Conservation (phyloP, 768 basidiomycete genomes). For the Auricularia sp. region DNA sequence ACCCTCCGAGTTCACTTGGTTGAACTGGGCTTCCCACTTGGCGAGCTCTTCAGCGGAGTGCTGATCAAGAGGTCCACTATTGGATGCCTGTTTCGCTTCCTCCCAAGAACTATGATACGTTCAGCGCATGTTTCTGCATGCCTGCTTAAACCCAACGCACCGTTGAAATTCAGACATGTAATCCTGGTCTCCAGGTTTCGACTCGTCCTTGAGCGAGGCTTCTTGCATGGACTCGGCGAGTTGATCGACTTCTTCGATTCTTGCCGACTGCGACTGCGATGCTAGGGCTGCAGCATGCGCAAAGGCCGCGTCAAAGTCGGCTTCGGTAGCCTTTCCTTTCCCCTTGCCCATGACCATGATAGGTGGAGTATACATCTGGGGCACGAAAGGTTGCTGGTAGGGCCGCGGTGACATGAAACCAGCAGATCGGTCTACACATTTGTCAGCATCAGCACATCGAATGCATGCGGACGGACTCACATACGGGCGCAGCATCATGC, state of each 20-base stretch:
- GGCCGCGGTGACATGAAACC: not conserved
- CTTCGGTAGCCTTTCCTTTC: slow-evolving; percentile 71
- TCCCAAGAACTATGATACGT: slow-evolving; percentile 6
- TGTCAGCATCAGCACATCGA: not conserved
- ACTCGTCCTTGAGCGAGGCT: slow-evolving; percentile 24
- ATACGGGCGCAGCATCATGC: slow-evolving; percentile 2
- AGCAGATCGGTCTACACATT: not conserved
- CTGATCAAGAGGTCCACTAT: not conserved
- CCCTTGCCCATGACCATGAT: slow-evolving; percentile 35
- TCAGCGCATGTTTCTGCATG: not conserved
- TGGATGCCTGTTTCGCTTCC: not conserved
- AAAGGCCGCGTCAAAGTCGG: slow-evolving; percentile 81
- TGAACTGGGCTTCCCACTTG: slow-evolving; percentile 78
- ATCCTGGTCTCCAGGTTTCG: slow-evolving; percentile 14
- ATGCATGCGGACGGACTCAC: not conserved
- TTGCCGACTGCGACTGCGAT: slow-evolving; percentile 28
- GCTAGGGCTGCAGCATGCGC: slow-evolving; percentile 47
- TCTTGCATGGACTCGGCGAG: slow-evolving; percentile 31
- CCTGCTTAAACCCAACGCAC: slow-evolving; percentile 25
- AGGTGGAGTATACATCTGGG: slow-evolving; percentile 2
- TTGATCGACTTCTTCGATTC: slow-evolving; percentile 46
- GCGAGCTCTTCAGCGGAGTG: slow-evolving; percentile 46
- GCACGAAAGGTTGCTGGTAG: not conserved
- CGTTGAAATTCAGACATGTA: slow-evolving; percentile 37
- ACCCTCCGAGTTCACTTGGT: slow-evolving; percentile 60